Conservation (phyloP, 139 green algal genomes). For the Choricystis sp. region DNA sequence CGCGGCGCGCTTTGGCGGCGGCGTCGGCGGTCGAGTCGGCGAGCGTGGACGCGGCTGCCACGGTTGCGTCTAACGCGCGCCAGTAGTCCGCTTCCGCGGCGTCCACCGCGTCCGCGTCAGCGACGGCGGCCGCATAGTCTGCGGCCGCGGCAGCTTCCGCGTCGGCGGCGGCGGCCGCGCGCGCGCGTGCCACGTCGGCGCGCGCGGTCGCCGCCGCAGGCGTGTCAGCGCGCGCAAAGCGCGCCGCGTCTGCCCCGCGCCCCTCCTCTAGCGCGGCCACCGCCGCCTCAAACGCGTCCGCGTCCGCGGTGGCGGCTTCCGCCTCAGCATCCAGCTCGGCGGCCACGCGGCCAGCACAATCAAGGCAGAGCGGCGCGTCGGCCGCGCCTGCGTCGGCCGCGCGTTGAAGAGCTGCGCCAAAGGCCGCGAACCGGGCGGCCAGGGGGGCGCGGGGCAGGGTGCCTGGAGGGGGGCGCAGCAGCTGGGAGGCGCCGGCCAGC, state of each 20-base stretch:
- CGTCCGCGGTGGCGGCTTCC: background rate
- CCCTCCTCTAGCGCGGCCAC: background rate
- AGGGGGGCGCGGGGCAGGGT: background rate
- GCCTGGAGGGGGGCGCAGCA: background rate
- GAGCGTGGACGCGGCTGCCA: too few species aligned
- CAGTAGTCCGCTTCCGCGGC: background rate
- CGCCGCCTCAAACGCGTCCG: background rate
- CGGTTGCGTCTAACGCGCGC: background rate
- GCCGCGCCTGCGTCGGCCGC: too few species aligned
- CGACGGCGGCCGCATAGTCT: background rate
- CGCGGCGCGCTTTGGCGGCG: too few species aligned
- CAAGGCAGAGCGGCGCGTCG: background rate
- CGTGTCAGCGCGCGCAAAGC: too few species aligned
- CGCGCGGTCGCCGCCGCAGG: background rate
- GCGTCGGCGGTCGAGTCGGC: background rate
- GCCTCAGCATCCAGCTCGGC: background rate
- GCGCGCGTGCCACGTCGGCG: too few species aligned
- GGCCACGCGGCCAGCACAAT: background rate
- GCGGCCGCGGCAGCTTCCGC: too few species aligned
- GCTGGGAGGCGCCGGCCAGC: background rate
- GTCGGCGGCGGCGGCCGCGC: too few species aligned
- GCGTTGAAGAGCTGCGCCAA: background rate
- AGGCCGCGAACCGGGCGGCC: background rate
- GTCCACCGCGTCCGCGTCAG: background rate
- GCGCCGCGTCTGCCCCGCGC: too few species aligned